Conservation (phyloP, 768 basidiomycete species). For the Rhodotorula diobovata region DNA sequence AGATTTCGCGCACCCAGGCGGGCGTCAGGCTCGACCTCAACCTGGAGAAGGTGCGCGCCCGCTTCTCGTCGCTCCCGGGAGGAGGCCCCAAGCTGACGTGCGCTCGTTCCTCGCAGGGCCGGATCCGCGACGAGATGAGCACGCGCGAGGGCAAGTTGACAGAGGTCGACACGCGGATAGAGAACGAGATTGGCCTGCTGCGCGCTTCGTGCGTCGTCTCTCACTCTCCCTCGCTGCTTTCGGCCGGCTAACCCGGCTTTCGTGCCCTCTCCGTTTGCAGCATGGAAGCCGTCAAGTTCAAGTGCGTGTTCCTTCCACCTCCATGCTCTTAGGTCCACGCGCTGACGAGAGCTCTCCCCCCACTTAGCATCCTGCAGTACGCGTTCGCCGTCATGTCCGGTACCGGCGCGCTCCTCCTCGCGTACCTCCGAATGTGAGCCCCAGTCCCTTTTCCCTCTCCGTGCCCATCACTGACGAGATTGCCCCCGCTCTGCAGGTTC, state of each 20-base stretch:
- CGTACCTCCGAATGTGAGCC: constrained; percentile 38
- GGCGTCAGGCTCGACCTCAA: constrained; percentile 92
- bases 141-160: constrained; percentile 92
- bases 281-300: constrained; percentile 51
- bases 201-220: constrained; percentile 11
- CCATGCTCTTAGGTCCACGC: too few relatives aligned
- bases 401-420: constrained; percentile 48
- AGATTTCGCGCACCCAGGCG: constrained; percentile 84
- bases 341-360: not conserved
- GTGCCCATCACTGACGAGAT: not conserved
- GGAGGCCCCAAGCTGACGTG: constrained; percentile 3
- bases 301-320: constrained; percentile 40
- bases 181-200: constrained; percentile 49
- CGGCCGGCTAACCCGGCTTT: not conserved
- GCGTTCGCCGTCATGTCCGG: constrained; percentile 47
- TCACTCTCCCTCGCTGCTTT: not conserved
- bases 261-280: constrained; percentile 27
- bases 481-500: not conserved
- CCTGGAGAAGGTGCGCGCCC: constrained; percentile 65
- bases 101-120: constrained; percentile 50
- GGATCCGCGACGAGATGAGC: constrained; percentile 87
- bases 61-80: not conserved
- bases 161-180: constrained; percentile 94
- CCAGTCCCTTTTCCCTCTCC: not conserved
- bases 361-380: constrained; percentile 50